Conservation (phyloP, 108 stramenopile species). For the Hondaea fermentalgiana region DNA sequence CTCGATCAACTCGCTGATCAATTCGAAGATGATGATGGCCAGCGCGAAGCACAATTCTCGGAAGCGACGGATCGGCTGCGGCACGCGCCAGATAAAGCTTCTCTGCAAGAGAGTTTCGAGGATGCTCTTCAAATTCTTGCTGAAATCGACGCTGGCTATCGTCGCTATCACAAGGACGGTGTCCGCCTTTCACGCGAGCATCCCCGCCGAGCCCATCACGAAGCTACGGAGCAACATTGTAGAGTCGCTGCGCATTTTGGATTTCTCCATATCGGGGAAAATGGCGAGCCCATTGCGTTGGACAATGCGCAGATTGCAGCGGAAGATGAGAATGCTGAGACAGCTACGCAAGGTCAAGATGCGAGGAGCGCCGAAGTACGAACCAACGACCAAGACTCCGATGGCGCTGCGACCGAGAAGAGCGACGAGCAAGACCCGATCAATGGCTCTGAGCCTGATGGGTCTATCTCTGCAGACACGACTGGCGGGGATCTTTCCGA, state of each 20-base stretch:
- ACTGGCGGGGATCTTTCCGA: too few species aligned
- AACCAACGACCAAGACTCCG: too few species aligned
- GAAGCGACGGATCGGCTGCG: background rate
- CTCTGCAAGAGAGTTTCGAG: background rate
- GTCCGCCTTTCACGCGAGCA: background rate
- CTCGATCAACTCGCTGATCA: background rate
- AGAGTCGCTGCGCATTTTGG: background rate
- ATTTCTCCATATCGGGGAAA: background rate
- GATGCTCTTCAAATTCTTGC: background rate
- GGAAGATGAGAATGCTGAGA: too few species aligned
- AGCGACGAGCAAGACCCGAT: background rate
- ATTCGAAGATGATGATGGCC: background rate
- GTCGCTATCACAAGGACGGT: background rate
- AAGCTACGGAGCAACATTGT: background rate
- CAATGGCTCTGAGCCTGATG: background rate
- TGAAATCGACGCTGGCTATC: background rate
- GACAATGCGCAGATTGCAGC: too few species aligned
- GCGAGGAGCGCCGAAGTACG: too few species aligned
- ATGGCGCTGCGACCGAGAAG: background rate
- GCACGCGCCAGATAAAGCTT: background rate
- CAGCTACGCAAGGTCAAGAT: too few species aligned
- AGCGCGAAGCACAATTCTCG: background rate
- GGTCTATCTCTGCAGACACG: too few species aligned
- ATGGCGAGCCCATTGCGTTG: too few species aligned
- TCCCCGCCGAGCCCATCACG: background rate